A percentile compares a stretch with the other conserved stretches of the same genome.
These are phyloP conservation scores for Orbilia brochopaga DNA, from an alignment of 2,329 filamentous ascomycete genomes.

Conservation along the genomic window DNA sequence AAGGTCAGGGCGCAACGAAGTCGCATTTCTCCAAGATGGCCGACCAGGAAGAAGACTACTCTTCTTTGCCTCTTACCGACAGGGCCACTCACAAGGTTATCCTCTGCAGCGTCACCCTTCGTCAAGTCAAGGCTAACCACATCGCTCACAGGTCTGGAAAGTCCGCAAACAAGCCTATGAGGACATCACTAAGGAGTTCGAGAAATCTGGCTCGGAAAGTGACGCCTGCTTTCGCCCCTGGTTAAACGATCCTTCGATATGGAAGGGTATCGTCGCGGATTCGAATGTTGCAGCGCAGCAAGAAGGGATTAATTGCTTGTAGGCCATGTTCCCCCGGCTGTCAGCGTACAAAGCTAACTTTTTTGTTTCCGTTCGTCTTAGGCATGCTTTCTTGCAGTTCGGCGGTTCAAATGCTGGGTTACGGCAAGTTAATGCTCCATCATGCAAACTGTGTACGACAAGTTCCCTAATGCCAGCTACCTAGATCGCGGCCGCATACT, in stretches of 20 bases:
- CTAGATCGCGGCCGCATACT: slow-evolving; percentile 75
- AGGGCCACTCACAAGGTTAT: slow-evolving; percentile 80
- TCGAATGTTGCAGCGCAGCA: slow-evolving; percentile 97
- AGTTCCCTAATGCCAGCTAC: slow-evolving; percentile 6
- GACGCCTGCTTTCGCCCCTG: slow-evolving; percentile 88
- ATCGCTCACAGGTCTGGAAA: slow-evolving; percentile 74
- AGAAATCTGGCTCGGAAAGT: slow-evolving; percentile 80
- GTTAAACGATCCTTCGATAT: slow-evolving; percentile 79
- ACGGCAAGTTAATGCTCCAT: slow-evolving; percentile 61
- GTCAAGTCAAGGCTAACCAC: slow-evolving; percentile 25
- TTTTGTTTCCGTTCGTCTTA: neutral
- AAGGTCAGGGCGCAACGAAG: neutral
- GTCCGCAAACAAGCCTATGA: slow-evolving; percentile 94
- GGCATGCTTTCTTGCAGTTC: slow-evolving; percentile 80
- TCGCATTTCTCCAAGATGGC: slow-evolving; percentile 66
- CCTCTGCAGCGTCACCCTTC: slow-evolving; percentile 47
- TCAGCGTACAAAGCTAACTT: neutral
- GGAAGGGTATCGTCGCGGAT: slow-evolving; percentile 91
- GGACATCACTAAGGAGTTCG: slow-evolving; percentile 85
- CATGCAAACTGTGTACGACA: neutral
- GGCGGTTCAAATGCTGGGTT: slow-evolving; percentile 79
- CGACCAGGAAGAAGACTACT: slow-evolving; percentile 82
- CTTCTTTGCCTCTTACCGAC: slow-evolving; percentile 76
- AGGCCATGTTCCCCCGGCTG: slow-evolving; percentile 56
- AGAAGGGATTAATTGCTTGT: slow-evolving; percentile 85